Evolutionary conservation across 805 yeast genomes (phyloP), one percentile per base, ranked within the genome.

Genomic region (Clavispora vitiphila): DNA sequence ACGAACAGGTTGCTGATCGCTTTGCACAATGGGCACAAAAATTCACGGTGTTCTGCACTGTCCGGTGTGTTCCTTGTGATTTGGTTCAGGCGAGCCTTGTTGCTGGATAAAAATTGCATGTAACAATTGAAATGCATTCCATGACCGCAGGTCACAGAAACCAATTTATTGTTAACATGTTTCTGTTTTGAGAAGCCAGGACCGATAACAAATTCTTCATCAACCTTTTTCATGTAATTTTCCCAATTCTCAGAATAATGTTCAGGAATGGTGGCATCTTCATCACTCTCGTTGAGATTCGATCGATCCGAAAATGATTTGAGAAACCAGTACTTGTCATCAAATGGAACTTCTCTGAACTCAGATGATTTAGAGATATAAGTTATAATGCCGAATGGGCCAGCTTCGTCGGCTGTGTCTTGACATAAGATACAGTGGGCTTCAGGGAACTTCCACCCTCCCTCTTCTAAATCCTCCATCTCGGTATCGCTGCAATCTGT

Each of bases 11-110:
- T 91, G 56, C 84, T 85, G 35, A 91, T 69, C 0, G 95, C 83
- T 46, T 88, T 88, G 67, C 99, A 91, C 27, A 91, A 72, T 0
- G 98, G 98, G 56, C 99, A 91, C 20, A 86, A 64, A 50, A 86
- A 83, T 54, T 90, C 95, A 7, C 80, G 77, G 43, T 78, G 77
- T 22, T 80, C 80, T 10, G 72, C 63, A 47, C 85, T 80, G 48
- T 84, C 95, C 0, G 96, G 95, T 5, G 81, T 70, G 38, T 90
- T 86, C 56, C 95, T 72, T 0, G 96, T 86, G 25, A 89, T 78
- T 55, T 88, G 95, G 14, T 74, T 78, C 51, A 76, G 79, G 12
- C 82, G 72, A 6, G 71, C 62, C 39, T 77, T 67, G 34, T 74
- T 70, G n/a, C 81, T 74, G 24, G 70, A 67, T 54, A 83, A 60